These are phyloP conservation scores for Penicillium pulvis DNA, from an alignment of 495 filamentous ascomycete species.

Conservation along the genomic window DNA sequence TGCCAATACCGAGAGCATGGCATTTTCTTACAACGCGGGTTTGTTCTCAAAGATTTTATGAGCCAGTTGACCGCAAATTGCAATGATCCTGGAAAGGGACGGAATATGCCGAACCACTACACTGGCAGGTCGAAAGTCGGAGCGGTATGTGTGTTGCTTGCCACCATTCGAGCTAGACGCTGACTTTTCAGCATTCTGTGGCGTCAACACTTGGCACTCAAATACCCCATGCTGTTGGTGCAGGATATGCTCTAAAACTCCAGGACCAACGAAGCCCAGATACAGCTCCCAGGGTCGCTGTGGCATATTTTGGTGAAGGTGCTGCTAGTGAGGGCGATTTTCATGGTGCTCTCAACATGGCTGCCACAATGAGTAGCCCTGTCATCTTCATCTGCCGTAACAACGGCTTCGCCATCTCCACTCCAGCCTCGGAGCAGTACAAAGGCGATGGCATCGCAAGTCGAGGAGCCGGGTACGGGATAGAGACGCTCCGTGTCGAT, in stretches of 20 bases:
- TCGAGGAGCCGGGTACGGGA: conserved; percentile 86
- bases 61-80: conserved; percentile 84
- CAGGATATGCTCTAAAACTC: conserved; percentile 88
- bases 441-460: conserved; percentile 91
- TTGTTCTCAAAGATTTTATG: conserved; percentile 83
- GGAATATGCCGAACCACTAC: conserved; percentile 96
- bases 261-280: conserved; percentile 69
- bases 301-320: conserved; percentile 91
- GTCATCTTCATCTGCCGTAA: conserved; percentile 93
- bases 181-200: conserved; percentile 68
- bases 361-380: conserved; percentile 83
- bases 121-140: conserved; percentile 53
- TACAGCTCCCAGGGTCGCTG: conserved; percentile 64
- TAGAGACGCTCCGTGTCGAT: conserved; percentile 90
- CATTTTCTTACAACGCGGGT: conserved; percentile 82
- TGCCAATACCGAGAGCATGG: conserved; percentile 91
- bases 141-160: conserved; percentile 3
- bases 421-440: conserved; percentile 89
- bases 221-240: conserved; percentile 86
- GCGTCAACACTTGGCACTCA: conserved; percentile 89
- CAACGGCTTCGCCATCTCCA: conserved; percentile 92
- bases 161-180: no score
- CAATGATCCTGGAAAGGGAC: conserved; percentile 73
- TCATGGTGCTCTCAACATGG: conserved; percentile 90
- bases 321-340: conserved; percentile 96